These are phyloP conservation scores for Plectosphaerella cucumerina DNA, from an alignment of 2,329 filamentous ascomycete genomes.

Conservation along the genomic window DNA sequence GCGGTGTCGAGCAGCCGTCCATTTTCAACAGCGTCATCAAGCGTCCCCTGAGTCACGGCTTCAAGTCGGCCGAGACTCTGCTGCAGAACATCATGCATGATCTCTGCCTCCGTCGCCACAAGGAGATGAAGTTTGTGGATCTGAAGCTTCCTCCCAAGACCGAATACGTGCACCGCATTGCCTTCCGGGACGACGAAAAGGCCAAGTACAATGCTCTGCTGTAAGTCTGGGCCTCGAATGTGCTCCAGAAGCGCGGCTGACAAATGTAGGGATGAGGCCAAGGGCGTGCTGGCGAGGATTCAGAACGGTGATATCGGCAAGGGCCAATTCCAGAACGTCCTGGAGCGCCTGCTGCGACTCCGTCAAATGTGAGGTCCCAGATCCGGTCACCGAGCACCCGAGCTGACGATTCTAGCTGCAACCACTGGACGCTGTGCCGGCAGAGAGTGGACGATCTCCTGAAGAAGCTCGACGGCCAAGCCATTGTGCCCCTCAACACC, in stretches of 20 bases:
- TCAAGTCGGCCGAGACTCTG: conserved; percentile 55
- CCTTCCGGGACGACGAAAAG: conserved; percentile 69
- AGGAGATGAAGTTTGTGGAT: conserved; percentile 86
- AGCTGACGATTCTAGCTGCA: conserved; percentile 51
- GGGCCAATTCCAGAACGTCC: conserved; percentile 66
- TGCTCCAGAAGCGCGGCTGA: conserved; percentile 14
- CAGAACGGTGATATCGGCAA: conserved; percentile 40
- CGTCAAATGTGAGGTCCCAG: conserved; percentile 58
- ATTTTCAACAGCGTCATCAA: conserved; percentile 72
- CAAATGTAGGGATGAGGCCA: conserved; percentile 59
- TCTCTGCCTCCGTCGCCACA: conserved; percentile 75
- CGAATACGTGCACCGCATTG: conserved; percentile 72
- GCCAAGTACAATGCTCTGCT: conserved; percentile 73
- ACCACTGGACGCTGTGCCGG: conserved; percentile 81
- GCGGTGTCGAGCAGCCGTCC: conserved; percentile 67
- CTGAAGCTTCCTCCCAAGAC: conserved; percentile 72
- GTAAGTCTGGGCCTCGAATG: conserved; percentile 31
- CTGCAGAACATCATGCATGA: conserved; percentile 76
- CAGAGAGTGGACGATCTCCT: conserved; percentile 71
- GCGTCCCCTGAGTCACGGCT: conserved; percentile 58
- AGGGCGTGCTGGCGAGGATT: conserved; percentile 63
- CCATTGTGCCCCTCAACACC: conserved; percentile 64
- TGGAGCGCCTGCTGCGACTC: conserved; percentile 78
- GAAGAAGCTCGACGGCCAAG: conserved; percentile 61
- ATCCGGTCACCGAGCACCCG: not conserved